Conservation (phyloP, 176 grass and related monocot species). For the Oryza glaberrima region DNA sequence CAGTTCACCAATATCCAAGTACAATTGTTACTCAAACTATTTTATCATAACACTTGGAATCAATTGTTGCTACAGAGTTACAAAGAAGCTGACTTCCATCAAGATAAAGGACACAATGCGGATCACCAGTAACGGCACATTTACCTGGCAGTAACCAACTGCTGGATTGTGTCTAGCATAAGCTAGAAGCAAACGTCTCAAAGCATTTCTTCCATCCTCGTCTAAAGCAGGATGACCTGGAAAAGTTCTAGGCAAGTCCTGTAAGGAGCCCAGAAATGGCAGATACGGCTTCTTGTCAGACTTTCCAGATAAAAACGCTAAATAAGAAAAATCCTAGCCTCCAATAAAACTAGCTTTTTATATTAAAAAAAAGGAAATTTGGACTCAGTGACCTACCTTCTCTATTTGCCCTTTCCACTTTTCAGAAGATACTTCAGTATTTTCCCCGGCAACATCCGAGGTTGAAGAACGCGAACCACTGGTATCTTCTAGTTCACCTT, state of each 20-base stretch:
- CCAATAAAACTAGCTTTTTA: background rate
- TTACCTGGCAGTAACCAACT: slow-evolving; percentile 99
- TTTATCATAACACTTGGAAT: background rate
- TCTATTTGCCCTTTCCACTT: slow-evolving; percentile 99
- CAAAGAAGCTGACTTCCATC: slow-evolving; percentile 23
- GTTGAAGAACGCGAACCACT: slow-evolving; percentile 42
- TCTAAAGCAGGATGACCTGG: slow-evolving; percentile 96
- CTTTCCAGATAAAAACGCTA: slow-evolving; percentile 24
- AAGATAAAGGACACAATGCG: slow-evolving; percentile 17
- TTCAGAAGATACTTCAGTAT: slow-evolving; percentile 45
- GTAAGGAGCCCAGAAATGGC: slow-evolving; percentile 40
- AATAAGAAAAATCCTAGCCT: background rate
- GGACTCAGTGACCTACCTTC: slow-evolving; percentile 62
- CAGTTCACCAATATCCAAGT: slow-evolving; percentile 33
- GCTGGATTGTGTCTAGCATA: slow-evolving; percentile 98
- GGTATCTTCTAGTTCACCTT: slow-evolving; percentile 49
- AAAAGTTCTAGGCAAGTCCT: slow-evolving; percentile 99
- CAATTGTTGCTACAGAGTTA: background rate
- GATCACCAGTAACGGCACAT: slow-evolving; percentile 23
- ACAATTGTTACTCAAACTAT: background rate
- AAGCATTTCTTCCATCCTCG: slow-evolving; percentile 93
- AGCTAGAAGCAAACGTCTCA: slow-evolving; percentile 92
- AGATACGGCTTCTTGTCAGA: slow-evolving; percentile 24
- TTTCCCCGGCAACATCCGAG: slow-evolving; percentile 48
- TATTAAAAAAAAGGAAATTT: background rate